These are phyloP conservation scores for Monosporascus sp. DNA, from an alignment of 2,329 filamentous ascomycete genomes.

Conservation along the genomic window DNA sequence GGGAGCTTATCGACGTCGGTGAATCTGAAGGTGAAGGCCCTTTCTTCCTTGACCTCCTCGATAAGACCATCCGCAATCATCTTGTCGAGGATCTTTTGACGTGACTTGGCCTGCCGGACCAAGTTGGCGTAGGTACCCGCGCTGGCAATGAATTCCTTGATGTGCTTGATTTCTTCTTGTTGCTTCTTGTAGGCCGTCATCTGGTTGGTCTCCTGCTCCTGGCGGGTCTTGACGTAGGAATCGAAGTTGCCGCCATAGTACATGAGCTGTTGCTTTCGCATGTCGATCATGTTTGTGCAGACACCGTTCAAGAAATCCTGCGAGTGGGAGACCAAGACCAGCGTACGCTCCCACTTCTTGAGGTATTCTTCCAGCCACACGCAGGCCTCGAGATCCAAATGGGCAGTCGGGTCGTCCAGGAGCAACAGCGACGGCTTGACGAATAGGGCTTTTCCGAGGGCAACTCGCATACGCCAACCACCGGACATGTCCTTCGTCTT, in stretches of 20 bases:
- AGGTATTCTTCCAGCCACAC: slow-evolving; percentile 99
- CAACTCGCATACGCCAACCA: slow-evolving; percentile 99
- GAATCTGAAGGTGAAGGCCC: slow-evolving; percentile 95
- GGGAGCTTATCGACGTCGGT: slow-evolving; percentile 99
- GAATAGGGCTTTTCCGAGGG: slow-evolving; percentile 94
- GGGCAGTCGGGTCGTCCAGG: slow-evolving; percentile 96
- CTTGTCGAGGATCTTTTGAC: slow-evolving; percentile 99
- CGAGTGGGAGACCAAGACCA: slow-evolving; percentile 94
- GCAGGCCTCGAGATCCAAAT: slow-evolving; percentile 98
- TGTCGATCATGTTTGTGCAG: slow-evolving; percentile 97
- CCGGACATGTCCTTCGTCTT: slow-evolving; percentile 99
- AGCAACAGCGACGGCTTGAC: slow-evolving; percentile 94
- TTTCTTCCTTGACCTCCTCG: slow-evolving; percentile 78
- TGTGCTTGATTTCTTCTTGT: slow-evolving; percentile 97
- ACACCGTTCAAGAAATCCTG: slow-evolving; percentile 99
- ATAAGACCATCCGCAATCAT: slow-evolving; percentile 99
- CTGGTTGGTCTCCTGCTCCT: slow-evolving; percentile 95
- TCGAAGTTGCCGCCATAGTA: slow-evolving; percentile 99
- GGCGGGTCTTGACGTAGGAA: slow-evolving; percentile 89
- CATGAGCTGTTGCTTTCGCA: slow-evolving; percentile 80
- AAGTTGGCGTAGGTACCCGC: slow-evolving; percentile 99
- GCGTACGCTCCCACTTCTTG: slow-evolving; percentile 98
- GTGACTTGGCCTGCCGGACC: slow-evolving; percentile 96
- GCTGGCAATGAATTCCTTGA: slow-evolving; percentile 99
- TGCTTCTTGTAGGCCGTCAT: slow-evolving; percentile 99